Evolutionary conservation across 2,329 filamentous ascomycete genomes (phyloP).

Genomic region (Sphaerulina musiva): DNA sequence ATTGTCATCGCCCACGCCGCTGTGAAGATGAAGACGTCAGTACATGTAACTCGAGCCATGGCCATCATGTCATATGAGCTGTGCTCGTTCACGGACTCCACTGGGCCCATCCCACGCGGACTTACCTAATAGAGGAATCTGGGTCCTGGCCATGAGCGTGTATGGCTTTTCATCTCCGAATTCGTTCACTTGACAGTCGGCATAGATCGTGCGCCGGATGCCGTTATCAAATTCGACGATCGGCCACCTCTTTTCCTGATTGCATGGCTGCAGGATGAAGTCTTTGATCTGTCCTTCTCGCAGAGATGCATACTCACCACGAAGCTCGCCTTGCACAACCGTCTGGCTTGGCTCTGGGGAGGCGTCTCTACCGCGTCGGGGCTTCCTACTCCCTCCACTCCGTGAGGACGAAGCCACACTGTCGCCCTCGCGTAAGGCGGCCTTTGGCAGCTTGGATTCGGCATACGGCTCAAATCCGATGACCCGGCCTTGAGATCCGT

Average conservation of each 20-base stretch:
- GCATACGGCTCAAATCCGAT: constrained; percentile 32
- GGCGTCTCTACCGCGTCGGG: constrained; percentile 6
- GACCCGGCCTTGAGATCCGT: constrained; percentile 45
- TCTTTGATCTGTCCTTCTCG: constrained; percentile 14
- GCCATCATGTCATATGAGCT: too few relatives aligned
- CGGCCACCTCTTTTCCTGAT: constrained; percentile 34
- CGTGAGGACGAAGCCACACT: constrained; percentile 6
- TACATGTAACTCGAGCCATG: too few relatives aligned
- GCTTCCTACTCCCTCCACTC: background rate
- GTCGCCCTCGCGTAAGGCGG: constrained; percentile 4
- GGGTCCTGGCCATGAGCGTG: constrained; percentile 49
- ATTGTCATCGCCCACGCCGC: constrained; percentile 59
- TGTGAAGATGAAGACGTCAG: too few relatives aligned
- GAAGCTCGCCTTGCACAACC: constrained; percentile 12
- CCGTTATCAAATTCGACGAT: constrained; percentile 51
- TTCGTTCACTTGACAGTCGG: constrained; percentile 46
- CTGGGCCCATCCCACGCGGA: too few relatives aligned
- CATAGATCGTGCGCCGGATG: constrained; percentile 43
- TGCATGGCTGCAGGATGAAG: constrained; percentile 14
- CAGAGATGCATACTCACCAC: constrained; percentile 14
- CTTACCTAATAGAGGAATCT: constrained; percentile 49
- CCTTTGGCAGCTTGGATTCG: constrained; percentile 17
- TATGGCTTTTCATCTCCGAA: constrained; percentile 44
- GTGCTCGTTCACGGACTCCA: too few relatives aligned
- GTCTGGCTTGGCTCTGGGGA: constrained; percentile 12